phyloP scores from a whole-genome alignment of 2,329 filamentous ascomycete species.

The Fusarium xylarioides region DNA sequence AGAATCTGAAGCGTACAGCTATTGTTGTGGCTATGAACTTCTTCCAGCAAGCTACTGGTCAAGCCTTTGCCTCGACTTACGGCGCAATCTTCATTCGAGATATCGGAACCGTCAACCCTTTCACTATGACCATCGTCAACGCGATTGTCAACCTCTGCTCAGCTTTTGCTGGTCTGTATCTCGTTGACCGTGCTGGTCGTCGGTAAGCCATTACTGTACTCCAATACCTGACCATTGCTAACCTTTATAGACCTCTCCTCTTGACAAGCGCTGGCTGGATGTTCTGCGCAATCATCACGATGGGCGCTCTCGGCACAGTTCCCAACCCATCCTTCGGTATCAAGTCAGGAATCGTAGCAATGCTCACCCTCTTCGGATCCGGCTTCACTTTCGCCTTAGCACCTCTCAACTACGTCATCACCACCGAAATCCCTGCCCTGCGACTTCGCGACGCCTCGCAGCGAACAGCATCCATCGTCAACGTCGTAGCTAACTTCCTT shows the following conservation, averaged over 20 bases:
- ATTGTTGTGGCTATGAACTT: constrained; percentile 29
- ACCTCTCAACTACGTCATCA: constrained; percentile 29
- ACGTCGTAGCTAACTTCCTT: constrained; percentile 7
- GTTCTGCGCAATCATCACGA: constrained; percentile 35
- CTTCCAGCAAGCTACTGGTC: constrained; percentile 31
- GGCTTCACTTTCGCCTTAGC: constrained; percentile 16
- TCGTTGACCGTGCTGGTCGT: constrained; percentile 11
- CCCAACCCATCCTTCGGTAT: constrained; percentile 10
- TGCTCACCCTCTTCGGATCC: constrained; percentile 37
- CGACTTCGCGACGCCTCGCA: constrained; percentile 17
- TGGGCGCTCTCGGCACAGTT: constrained; percentile 38
- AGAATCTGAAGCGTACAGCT: constrained; percentile 22
- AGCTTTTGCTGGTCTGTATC: constrained; percentile 2
- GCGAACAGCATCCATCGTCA: constrained; percentile 3
- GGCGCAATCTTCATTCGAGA: constrained; percentile 36
- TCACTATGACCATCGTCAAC: constrained; percentile 33
- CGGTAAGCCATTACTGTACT: not conserved
- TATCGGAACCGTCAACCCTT: constrained; percentile 39
- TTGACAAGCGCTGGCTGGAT: constrained; percentile 28
- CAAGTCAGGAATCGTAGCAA: constrained; percentile 38
- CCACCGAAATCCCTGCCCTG: constrained; percentile 29
- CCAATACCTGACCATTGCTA: not conserved
- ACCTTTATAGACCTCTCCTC: not conserved
- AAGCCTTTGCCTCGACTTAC: constrained; percentile 35
- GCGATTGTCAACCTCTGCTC: constrained; percentile 12